Evolutionary conservation across 441 rosid species (phyloP).

Genomic region (Iberis amara): DNA sequence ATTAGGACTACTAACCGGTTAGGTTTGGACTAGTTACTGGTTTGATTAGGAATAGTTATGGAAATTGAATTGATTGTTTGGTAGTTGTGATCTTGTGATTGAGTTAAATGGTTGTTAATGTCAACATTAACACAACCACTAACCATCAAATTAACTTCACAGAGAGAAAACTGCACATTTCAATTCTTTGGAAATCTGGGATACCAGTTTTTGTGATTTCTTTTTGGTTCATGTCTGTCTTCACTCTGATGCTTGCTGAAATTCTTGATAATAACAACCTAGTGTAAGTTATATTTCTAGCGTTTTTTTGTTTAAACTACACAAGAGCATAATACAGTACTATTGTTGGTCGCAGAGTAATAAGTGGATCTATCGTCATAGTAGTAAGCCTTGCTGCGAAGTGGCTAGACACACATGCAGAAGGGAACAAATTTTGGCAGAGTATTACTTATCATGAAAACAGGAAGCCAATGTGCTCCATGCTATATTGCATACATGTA

Average conservation of each 20-base stretch:
- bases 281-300: conserved; percentile 54
- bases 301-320: not conserved
- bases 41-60: too few relatives aligned
- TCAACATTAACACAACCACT: too few relatives aligned
- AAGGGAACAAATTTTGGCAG: conserved; percentile 66
- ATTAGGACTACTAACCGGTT: too few relatives aligned
- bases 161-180: too few relatives aligned
- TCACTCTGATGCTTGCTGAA: conserved; percentile 95
- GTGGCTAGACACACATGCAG: conserved; percentile 65
- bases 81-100: too few relatives aligned
- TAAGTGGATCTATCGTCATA: conserved; percentile 39
- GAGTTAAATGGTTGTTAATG: too few relatives aligned
- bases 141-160: too few relatives aligned
- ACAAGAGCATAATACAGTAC: too few relatives aligned
- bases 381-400: conserved; percentile 62
- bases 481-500: conserved; percentile 73
- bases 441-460: conserved; percentile 47
- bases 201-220: conserved; percentile 63
- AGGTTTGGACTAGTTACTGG: too few relatives aligned
- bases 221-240: conserved; percentile 76
- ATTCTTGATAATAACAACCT: conserved; percentile 83
- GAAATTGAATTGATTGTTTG: too few relatives aligned
- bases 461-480: conserved; percentile 44
- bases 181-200: too few relatives aligned
- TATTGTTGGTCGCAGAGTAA: too few relatives aligned